Evolutionary conservation across 257 asterid genomes (phyloP), one percentile per base, ranked within the genome.

Genomic region (Solanum verrucosum): DNA sequence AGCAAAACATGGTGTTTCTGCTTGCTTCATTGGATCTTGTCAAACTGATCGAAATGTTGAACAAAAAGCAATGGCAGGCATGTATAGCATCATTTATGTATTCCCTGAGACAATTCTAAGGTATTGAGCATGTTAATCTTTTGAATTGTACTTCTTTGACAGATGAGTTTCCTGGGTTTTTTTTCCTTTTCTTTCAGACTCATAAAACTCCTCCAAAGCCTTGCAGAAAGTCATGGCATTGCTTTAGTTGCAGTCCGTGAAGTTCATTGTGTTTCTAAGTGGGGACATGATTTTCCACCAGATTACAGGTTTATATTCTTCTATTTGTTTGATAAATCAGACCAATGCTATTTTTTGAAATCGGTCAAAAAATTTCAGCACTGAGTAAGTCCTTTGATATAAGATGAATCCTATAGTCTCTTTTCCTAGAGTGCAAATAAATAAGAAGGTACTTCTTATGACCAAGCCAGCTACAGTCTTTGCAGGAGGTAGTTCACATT

Each of bases 201-300:
- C 67, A 91, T 91, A 40, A 73, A 87, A 65, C 93, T 94, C 73
- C 93, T 95, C 87, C 95, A 94, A 89, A 89, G 82, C 87, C 95
- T 95, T 34, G 96, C 96, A 13, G 95, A 93, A 90, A 74, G 88
- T 84, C 95, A 88, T 84, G 96, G 98, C 84, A 94, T 95, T 89
- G 98, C 96, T 84, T 88, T 94, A 35, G 91, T 95, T 87, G 98
- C 98, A 63, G 91, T 94, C 42, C 95, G 93, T 88, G 98, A 95
- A 91, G 98, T 91, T 82, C 98, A 95, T 87, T 95, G 98, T 90
- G 95, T 95, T 92, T 95, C 98, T 71, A 95, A 94, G 92, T 95
- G 98, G 95, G 98, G 98, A 84, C 98, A 95, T 90, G 98, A 94
- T 92, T 95, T 95, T 91, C 95, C 93, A 92, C 94, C 95, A 72